Evolutionary conservation across 805 yeast species (phyloP), one percentile per base, ranked within the genome.

Genomic region (Yamadazyma olivae): DNA sequence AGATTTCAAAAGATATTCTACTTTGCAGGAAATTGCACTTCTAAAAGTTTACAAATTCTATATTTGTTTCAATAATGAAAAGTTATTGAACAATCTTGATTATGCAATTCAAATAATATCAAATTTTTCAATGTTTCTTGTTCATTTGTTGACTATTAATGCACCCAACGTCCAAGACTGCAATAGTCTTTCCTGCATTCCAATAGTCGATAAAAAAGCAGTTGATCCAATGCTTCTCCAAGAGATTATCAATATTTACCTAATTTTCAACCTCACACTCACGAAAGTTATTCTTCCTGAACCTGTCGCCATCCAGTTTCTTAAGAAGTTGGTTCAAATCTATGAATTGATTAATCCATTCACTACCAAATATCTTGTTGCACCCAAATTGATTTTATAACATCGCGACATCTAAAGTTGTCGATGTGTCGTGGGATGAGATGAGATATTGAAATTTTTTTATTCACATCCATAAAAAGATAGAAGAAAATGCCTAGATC

Each of bases 401-500:
- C n/a, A n/a, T n/a, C n/a, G n/a, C n/a, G 33, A 22, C 30, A 35
- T 17, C 28, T 17, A 26, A 19, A 22, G 23, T 19, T 27, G 32
- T 34, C 36, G 30, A 14, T 17, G 21, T 30, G 26, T 30, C 33
- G 26, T 14, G 13, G 9, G 6, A 16, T 18, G 38, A 39, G 60
- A 54, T 55, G 60, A 55, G 60, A 51, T 48, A 6, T 27, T 18
- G 17, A 30, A 23, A 30, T 30, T 24, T 35, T 34, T 27, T 33
- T 19, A n/a, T n/a, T n/a, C n/a, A n/a, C n/a, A n/a, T 24, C 20
- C 14, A 25, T 35, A 23, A 17, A 27, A 30, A 24, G 4, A 22
- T 27, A 30, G 17, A 19, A 12, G 40, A 67, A 49, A 40, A 91
- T 91, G 99, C 97, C 99, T 44, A 87, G 95, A 76, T 89, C 97